Base-by-base conservation (phyloP, 371 early-diverging fungal species). In the Mucor velutinosus region DNA sequence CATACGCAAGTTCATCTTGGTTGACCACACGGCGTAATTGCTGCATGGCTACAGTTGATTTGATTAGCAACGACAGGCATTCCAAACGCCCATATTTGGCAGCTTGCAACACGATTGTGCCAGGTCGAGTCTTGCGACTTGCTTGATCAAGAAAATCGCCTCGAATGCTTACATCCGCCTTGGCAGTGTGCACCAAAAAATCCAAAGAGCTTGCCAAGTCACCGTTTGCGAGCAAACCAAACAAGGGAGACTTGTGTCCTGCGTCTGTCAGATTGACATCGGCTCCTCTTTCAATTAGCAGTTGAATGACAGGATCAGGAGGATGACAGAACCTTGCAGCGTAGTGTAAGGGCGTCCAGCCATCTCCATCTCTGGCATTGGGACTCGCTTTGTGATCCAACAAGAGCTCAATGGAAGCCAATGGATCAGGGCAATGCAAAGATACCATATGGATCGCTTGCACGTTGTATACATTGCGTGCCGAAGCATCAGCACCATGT, bases 341-440 rank as follows among this genome's bases (percentile, higher is more conserved):
- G 56, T 89, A 90, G 65, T 93, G 94, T 25, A 92, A 59, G 0
- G 93, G 89, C 7, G 92, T 90, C 92, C 92, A 92, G 4, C 90
- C 90, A 70, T 90, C 91, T 23, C 80, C 79, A 64, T 93, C 92
- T n/a, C 76, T 67, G 12, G 86, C 81, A 65, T 92, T 89, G 11
- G 89, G 86, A 23, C 74, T 67, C 1, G 82, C 75, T 7, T 75
- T 74, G 8, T 80, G 71, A 12, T 56, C 66, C 1, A 81, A 37
- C 17, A 81, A 29, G 8, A 77, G 30, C 29, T 64, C 21, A 10
- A 76, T 59, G 3, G 82, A 71, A 51, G 88, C 67, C 15, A 91
- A 58, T 11, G 84, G 79, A 30, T 76, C 63, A 32, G 74, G 41
- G 60, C 77, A 70, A 55, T 79, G 71, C 43, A 74, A 56, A 30